Evolutionary conservation across 176 grass and related monocot species (phyloP).

Genomic region (Elaeis guineensis): DNA sequence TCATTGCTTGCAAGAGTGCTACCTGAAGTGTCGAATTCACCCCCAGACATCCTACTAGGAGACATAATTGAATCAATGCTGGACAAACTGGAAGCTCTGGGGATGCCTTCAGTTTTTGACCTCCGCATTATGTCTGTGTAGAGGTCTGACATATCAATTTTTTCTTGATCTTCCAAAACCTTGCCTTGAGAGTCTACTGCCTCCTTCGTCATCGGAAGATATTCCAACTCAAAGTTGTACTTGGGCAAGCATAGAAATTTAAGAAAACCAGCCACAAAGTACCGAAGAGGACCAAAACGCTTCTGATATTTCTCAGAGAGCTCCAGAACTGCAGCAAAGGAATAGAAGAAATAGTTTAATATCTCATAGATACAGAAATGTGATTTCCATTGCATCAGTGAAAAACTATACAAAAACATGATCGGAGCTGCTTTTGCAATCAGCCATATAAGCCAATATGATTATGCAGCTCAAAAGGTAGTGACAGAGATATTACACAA

Average conservation of each 20-base stretch:
- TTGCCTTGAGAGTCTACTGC: slow-evolving; percentile 31
- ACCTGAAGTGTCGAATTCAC: slow-evolving; percentile 44
- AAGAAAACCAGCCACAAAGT: slow-evolving; percentile 85
- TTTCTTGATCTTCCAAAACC: slow-evolving; percentile 27
- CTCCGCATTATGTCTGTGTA: slow-evolving; percentile 55
- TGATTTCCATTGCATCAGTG: too few species aligned
- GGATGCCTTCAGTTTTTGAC: slow-evolving; percentile 79
- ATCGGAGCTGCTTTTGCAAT: too few species aligned
- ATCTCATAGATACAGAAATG: too few species aligned
- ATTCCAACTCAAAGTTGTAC: slow-evolving; percentile 92
- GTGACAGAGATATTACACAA: too few species aligned
- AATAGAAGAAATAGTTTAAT: background rate
- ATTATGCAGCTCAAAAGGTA: too few species aligned
- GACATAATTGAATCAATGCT: slow-evolving; percentile 97
- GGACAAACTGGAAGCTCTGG: slow-evolving; percentile 80
- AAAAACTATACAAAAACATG: too few species aligned
- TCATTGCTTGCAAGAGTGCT: slow-evolving; percentile 66
- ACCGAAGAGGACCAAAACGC: slow-evolving; percentile 82
- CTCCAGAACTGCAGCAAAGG: slow-evolving; percentile 72
- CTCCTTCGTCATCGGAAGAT: slow-evolving; percentile 67
- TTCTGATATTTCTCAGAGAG: slow-evolving; percentile 98
- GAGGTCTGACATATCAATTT: slow-evolving; percentile 32
- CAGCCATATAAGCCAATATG: too few species aligned
- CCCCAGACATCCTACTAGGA: slow-evolving; percentile 56
- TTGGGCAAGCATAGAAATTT: slow-evolving; percentile 95